These are phyloP conservation scores for Talaromyces liani DNA, from an alignment of 495 filamentous ascomycete species.

Conservation along the genomic window DNA sequence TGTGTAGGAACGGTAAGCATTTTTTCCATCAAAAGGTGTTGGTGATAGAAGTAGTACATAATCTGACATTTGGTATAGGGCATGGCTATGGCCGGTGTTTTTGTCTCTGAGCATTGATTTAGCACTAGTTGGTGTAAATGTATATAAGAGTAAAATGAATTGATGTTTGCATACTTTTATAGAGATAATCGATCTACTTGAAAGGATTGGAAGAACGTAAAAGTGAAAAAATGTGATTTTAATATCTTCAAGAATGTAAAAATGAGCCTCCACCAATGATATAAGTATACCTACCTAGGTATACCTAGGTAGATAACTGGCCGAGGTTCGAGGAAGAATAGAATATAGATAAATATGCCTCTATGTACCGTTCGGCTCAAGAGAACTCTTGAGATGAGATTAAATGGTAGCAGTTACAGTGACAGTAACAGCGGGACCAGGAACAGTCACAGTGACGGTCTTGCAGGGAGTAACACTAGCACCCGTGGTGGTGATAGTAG, in stretches of 20 bases:
- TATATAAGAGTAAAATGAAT: not conserved
- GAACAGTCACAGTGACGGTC: not conserved
- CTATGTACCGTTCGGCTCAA: not conserved
- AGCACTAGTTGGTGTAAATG: not conserved
- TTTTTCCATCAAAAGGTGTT: not conserved
- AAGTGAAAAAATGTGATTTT: not conserved
- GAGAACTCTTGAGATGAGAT: not conserved
- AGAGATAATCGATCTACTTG: not conserved
- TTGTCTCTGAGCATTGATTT: slow-evolving; percentile 36
- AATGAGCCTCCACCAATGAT: not conserved
- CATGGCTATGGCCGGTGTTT: slow-evolving; percentile 49
- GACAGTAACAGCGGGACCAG: not conserved
- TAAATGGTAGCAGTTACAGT: not conserved
- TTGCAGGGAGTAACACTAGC: not conserved
- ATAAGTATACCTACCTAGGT: not conserved
- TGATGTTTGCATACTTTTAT: not conserved
- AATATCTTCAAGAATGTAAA: not conserved
- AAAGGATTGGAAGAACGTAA: not conserved
- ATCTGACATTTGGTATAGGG: slow-evolving; percentile 23
- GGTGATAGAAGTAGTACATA: not conserved
- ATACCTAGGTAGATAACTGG: not conserved
- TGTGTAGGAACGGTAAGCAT: slow-evolving; percentile 67
- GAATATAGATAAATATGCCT: not conserved
- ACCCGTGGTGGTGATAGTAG: not conserved
- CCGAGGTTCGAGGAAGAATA: not conserved